Base-by-base conservation (phyloP, 83 land plant species). In the Picea abies region DNA sequence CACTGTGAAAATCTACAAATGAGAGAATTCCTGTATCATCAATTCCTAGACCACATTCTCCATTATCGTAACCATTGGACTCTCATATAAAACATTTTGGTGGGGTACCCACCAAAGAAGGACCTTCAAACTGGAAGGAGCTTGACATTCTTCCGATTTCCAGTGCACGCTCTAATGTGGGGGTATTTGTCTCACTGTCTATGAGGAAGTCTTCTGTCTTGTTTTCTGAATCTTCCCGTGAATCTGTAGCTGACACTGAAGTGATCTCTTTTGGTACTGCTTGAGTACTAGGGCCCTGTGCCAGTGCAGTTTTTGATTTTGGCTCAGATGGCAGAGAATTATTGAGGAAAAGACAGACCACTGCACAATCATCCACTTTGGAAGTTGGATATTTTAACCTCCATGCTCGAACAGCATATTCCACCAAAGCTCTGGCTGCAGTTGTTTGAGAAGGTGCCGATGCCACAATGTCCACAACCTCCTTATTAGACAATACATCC, bases 301-400 rank as follows among this genome's bases (percentile, higher is more conserved):
- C 15, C 16, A 63, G 39, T 66, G 62, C n/a, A 20, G 39, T 58
- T 80, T 83, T 80, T 73, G n/a, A 73, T 73, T 47, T 73, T 73
- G 62, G 76, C 3, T 81, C 52, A 60, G 29, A 78, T 37, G 62
- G 35, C 35, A 32, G 35, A 32, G 35, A 32, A 32, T 32, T 32
- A 32, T 32, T 32, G 35, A 32, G 35, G 35, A 32, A 32, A 32
- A 32, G 35, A 32, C 1, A 92, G 82, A 92, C 87, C 26, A 82
- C 94, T 60, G 90, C 94, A 88, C 94, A 92, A 68, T 92, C 94
- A 81, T 92, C 92, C 79, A 71, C 85, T 41, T 90, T 92, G 37
- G 94, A 88, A 5, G 94, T 92, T 17, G 94, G 92, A 69, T 82
- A 92, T 66, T 90, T 92, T 5, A 85, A 86, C 76, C 83, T 85